phyloP scores from a whole-genome alignment of 179 eudicot genomes.

The Silene coronaria region DNA sequence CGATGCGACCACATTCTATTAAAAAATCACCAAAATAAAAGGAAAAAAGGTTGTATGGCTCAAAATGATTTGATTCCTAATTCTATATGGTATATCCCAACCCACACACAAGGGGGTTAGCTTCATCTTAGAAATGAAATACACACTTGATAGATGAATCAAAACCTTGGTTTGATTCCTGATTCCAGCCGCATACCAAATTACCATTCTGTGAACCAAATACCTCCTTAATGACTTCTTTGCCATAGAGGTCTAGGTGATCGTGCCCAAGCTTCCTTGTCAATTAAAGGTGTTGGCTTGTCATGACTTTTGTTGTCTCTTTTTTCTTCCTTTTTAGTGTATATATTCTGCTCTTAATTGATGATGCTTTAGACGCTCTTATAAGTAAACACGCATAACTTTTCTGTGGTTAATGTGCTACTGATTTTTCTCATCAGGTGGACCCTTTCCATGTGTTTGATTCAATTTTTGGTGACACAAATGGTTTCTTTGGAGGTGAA shows the following conservation, averaged over 20 bases:
- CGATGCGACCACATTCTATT: background rate
- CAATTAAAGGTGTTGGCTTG: slow-evolving; percentile 1
- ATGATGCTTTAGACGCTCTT: background rate
- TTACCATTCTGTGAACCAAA: slow-evolving; percentile 1
- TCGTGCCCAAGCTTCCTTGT: background rate
- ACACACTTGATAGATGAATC: background rate
- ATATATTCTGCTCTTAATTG: background rate
- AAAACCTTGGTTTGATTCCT: background rate
- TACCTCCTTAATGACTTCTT: background rate
- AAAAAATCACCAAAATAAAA: background rate
- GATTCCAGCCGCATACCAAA: background rate
- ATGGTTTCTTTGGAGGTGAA: slow-evolving; percentile 57
- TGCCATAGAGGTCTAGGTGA: background rate
- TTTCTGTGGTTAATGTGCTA: background rate
- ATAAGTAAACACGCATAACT: background rate
- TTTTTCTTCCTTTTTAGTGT: background rate
- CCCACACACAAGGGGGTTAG: background rate
- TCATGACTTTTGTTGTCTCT: slow-evolving; percentile 6
- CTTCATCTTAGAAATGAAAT: background rate
- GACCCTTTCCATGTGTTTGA: slow-evolving; percentile 79
- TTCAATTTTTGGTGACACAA: slow-evolving; percentile 58
- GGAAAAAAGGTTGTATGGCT: background rate
- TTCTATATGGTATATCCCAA: background rate
- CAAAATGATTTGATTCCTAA: background rate
- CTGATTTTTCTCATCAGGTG: slow-evolving; percentile 35